Evolutionary conservation across 345 rosid genomes (phyloP).

Genomic region (Lepidium africanum): DNA sequence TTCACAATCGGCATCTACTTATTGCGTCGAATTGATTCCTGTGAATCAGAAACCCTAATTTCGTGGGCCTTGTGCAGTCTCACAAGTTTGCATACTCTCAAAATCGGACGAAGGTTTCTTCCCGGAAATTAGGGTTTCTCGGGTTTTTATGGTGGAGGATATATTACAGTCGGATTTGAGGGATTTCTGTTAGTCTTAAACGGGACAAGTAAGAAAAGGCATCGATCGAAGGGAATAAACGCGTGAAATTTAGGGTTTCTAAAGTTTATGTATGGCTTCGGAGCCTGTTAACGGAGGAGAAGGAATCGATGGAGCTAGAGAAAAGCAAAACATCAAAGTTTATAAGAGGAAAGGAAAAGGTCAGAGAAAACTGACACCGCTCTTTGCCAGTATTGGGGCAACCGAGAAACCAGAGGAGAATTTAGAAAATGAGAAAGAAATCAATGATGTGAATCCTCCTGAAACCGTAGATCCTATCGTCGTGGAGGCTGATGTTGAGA

Average conservation of each 20-base stretch:
- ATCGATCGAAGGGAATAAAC: conserved; percentile 1
- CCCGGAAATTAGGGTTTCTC: conserved; percentile 38
- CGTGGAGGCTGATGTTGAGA: background rate
- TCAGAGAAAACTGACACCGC: conserved; percentile 18
- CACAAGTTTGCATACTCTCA: conserved; percentile 3
- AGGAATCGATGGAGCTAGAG: conserved; percentile 52
- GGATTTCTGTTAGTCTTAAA: background rate
- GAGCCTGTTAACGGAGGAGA: conserved; percentile 67
- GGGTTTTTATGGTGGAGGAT: background rate
- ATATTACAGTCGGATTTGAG: background rate
- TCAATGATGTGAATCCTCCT: conserved; percentile 13
- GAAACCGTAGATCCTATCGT: conserved; percentile 23
- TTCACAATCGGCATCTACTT: background rate
- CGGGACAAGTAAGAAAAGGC: background rate
- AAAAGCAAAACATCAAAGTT: conserved; percentile 69
- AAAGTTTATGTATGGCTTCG: conserved; percentile 87
- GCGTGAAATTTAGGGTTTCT: conserved; percentile 38
- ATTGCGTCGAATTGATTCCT: background rate
- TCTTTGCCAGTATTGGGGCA: conserved; percentile 9
- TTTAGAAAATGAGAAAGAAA: conserved; percentile 9
- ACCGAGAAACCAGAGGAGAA: conserved; percentile 4
- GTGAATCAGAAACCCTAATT: conserved; percentile 10
- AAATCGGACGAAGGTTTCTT: conserved; percentile 3
- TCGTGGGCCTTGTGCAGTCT: background rate
- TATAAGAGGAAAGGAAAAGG: conserved; percentile 63